phyloP scores from a whole-genome alignment of 805 yeast genomes.

The Sugiyamaella marilandica region DNA sequence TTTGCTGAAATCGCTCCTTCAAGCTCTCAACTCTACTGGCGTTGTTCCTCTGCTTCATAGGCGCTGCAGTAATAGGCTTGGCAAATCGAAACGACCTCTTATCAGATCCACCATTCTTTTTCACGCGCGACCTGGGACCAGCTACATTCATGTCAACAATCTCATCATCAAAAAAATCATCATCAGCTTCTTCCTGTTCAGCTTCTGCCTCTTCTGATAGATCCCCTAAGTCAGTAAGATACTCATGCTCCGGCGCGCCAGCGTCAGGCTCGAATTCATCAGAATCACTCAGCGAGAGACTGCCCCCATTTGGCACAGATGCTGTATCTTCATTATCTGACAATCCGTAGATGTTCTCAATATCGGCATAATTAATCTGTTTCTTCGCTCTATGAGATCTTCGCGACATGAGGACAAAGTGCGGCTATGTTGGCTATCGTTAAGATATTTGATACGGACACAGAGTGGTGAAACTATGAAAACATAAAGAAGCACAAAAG shows the following conservation, averaged over 20 bases:
- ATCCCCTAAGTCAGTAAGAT: slow-evolving; percentile 5
- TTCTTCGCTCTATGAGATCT: slow-evolving; percentile 12
- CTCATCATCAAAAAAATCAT: slow-evolving; percentile 7
- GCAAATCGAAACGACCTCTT: neutral
- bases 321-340: slow-evolving; percentile 7
- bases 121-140: neutral
- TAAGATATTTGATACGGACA: no score
- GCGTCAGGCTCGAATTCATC: slow-evolving; percentile 12
- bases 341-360: slow-evolving; percentile 13
- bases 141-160: slow-evolving; percentile 6
- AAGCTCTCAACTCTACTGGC: slow-evolving; percentile 21
- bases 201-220: slow-evolving; percentile 3
- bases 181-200: slow-evolving; percentile 11
- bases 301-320: neutral
- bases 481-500: no score
- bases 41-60: neutral
- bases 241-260: slow-evolving; percentile 8
- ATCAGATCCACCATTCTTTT: neutral
- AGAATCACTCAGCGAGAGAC: slow-evolving; percentile 1
- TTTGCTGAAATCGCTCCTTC: slow-evolving; percentile 39
- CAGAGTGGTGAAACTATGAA: no score
- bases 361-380: slow-evolving; percentile 18
- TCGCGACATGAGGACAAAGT: slow-evolving; percentile 10
- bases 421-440: slow-evolving; percentile 1
- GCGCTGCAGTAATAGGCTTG: neutral